A percentile compares a stretch with the other conserved stretches of the same genome.
Conservation (phyloP, 129 eudicot genomes). For the Erigeron canadensis region DNA sequence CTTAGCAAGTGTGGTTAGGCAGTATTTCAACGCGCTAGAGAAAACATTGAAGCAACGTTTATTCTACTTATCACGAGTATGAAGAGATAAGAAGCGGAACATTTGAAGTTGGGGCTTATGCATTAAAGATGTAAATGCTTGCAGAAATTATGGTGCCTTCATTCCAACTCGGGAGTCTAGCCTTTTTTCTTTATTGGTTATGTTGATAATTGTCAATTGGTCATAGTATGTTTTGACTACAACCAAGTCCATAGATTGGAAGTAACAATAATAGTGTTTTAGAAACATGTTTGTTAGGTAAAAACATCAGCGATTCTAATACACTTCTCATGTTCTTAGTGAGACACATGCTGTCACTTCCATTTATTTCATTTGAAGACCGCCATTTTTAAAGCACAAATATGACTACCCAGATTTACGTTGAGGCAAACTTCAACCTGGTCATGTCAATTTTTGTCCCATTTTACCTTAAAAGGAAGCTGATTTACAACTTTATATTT, state of each 20-base stretch:
- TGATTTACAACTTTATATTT: too few relatives aligned
- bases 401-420: too few relatives aligned
- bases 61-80: not conserved
- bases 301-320: not conserved
- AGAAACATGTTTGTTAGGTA: constrained; percentile 12
- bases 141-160: not conserved
- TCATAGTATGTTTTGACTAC: constrained; percentile 3
- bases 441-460: too few relatives aligned
- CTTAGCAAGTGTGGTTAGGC: constrained; percentile 87
- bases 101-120: not conserved
- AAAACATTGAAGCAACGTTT: constrained; percentile 18
- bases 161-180: not conserved
- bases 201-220: not conserved
- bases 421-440: too few relatives aligned
- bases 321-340: not conserved
- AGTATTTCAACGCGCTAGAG: constrained; percentile 20
- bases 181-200: not conserved
- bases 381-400: not conserved
- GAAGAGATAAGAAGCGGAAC: not conserved
- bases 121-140: not conserved
- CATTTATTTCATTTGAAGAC: not conserved
- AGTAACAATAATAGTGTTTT: not conserved
- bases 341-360: not conserved
- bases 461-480: too few relatives aligned
- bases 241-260: constrained; percentile 7